phyloP scores from a whole-genome alignment of 1,284 basidiomycete species.

The Gastroboletus turbinatus region DNA sequence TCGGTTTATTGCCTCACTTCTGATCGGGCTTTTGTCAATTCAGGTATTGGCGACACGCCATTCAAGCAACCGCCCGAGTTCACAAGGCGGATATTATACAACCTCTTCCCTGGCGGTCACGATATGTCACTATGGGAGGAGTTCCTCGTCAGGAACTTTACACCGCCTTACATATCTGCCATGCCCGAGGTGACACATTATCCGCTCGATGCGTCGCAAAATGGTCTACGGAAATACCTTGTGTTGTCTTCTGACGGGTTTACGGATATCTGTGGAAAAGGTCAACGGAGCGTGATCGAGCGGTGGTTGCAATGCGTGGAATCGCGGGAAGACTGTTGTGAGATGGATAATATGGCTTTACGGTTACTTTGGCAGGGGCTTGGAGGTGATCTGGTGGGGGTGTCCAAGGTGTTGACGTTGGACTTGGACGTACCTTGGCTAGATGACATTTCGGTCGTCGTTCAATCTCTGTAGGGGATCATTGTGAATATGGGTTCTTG shows the following conservation, averaged over 20 bases:
- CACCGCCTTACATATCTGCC: conserved; percentile 69
- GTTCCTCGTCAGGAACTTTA: conserved; percentile 57
- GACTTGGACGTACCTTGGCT: conserved; percentile 68
- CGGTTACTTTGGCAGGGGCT: conserved; percentile 55
- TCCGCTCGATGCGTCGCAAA: conserved; percentile 37
- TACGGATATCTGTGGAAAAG: conserved; percentile 55
- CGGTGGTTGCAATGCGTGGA: conserved; percentile 41
- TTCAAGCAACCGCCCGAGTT: conserved; percentile 72
- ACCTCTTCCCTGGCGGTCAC: conserved; percentile 60
- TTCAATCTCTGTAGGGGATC: conserved; percentile 50
- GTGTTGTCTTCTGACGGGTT: conserved; percentile 69
- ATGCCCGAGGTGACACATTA: conserved; percentile 61
- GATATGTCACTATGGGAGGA: conserved; percentile 64
- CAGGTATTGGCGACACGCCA: conserved; percentile 67
- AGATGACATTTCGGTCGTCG: conserved; percentile 69
- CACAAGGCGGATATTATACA: conserved; percentile 66
- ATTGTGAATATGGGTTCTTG: background rate
- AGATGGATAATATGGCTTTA: conserved; percentile 41
- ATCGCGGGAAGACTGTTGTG: conserved; percentile 7
- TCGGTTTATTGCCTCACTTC: conserved; percentile 8
- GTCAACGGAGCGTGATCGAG: conserved; percentile 44
- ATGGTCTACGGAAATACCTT: conserved; percentile 46
- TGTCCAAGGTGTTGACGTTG: conserved; percentile 62
- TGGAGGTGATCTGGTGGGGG: conserved; percentile 54
- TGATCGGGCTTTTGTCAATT: conserved; percentile 8